phyloP scores from a whole-genome alignment of 768 basidiomycete genomes.

The Hericium erinaceus region DNA sequence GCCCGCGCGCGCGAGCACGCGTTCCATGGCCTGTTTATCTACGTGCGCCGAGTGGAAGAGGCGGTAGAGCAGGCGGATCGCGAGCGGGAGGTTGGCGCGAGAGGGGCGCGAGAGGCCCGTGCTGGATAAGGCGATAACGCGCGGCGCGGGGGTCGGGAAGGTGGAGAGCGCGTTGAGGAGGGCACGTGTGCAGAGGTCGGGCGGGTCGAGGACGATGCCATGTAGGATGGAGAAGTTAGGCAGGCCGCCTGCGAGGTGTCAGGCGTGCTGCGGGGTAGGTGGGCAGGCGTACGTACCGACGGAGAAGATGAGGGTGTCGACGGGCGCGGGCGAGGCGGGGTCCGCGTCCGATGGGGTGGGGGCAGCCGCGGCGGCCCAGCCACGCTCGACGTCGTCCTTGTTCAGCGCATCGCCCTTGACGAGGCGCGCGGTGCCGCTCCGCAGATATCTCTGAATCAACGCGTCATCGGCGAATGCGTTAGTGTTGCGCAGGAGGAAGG shows the following conservation, averaged over 20 bases:
- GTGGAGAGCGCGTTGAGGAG: slow-evolving; percentile 49
- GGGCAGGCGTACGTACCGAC: slow-evolving; percentile 35
- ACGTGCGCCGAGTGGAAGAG: slow-evolving; percentile 37
- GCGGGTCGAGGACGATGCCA: slow-evolving; percentile 40
- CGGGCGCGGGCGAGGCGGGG: slow-evolving; percentile 15
- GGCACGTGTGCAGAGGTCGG: slow-evolving; percentile 49
- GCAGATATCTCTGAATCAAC: slow-evolving; percentile 41
- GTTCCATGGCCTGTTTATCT: slow-evolving; percentile 57
- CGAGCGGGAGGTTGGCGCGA: slow-evolving; percentile 36
- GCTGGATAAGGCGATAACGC: slow-evolving; percentile 46
- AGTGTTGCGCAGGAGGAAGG: slow-evolving; percentile 50
- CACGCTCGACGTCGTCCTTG: slow-evolving; percentile 38
- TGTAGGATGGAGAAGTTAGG: slow-evolving; percentile 37
- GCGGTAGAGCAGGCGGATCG: slow-evolving; percentile 39
- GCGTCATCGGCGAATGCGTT: slow-evolving; percentile 45
- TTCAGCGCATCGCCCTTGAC: slow-evolving; percentile 54
- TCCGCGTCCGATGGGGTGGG: slow-evolving; percentile 10
- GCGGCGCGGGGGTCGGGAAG: slow-evolving; percentile 32
- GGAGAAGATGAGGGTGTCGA: slow-evolving; percentile 53
- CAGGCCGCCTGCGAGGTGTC: slow-evolving; percentile 31
- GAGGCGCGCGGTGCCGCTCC: slow-evolving; percentile 41
- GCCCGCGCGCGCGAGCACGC: slow-evolving; percentile 35
- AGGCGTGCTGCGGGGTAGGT: not conserved
- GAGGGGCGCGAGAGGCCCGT: slow-evolving; percentile 40
- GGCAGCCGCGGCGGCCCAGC: slow-evolving; percentile 37